Base-by-base conservation (phyloP, 1,284 basidiomycete species). In the Tylopilus sp. region DNA sequence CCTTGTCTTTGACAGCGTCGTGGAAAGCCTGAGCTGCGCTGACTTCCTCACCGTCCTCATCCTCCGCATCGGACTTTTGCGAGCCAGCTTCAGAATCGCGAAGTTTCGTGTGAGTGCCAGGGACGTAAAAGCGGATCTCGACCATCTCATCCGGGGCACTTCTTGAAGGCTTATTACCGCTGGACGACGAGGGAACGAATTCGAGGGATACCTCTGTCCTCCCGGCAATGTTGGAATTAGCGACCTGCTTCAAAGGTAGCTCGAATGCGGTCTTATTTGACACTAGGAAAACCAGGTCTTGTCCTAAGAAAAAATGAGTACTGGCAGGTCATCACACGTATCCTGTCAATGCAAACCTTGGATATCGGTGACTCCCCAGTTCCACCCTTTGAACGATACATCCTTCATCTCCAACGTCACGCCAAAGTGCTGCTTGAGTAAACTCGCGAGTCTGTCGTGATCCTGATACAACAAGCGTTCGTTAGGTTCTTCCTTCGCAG, bases 161-260 rank as follows among this genome's bases (percentile, higher is more conserved):
- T 61, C 74, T 74, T 11, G 74, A 68, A 1, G 69, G 58, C 52
- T 76, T 77, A 57, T 83, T 84, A 31, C 66, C 61, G 8, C 71
- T 68, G 2, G 77, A 65, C 2, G 71, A 67, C 11, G 79, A 70
- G 13, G 79, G 71, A 29, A 82, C 76, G 64, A 99, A 98, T 67
- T 99, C 97, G 34, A 99, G 83, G 0, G 96, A 94, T 16, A 99
- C 97, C 69, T 99, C 97, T 15, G 94, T 97, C 57, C 92, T 91
- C 33, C 92, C 92, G 12, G 94, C 93, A 64, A 99, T 98, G 73
- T 98, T 98, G 39, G 95, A 97, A 72, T 99, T 99, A 60, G 91
- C 89, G 42, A 99, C 92, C 56, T 87, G 76, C 30, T 79, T 74
- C 21, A 99, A 76, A 2, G 97, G 95, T 9, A 99, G 75, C 61